A percentile compares a stretch with the other conserved stretches of the same genome.
Conservation (phyloP, 2,329 filamentous ascomycete genomes). For the Colletotrichum tabaci region DNA sequence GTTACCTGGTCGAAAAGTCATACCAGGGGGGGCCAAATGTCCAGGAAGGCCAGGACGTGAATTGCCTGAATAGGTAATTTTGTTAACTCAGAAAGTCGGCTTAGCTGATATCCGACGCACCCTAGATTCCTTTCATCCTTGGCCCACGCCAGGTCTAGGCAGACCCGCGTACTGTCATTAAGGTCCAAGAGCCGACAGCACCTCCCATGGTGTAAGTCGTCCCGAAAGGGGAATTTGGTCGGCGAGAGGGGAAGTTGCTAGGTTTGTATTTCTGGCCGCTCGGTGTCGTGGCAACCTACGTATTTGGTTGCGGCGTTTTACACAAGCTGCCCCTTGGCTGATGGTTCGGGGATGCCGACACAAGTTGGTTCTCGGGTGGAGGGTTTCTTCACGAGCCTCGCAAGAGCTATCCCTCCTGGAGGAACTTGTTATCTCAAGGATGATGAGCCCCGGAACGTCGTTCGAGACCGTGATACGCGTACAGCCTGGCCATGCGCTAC, state of each 20-base stretch:
- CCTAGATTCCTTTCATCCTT: too few species aligned
- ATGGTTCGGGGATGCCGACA: not conserved
- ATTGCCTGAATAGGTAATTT: too few species aligned
- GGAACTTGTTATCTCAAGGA: conserved; percentile 6
- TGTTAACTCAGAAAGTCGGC: too few species aligned
- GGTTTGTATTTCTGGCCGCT: not conserved
- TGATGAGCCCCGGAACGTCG: not conserved
- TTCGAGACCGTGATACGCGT: not conserved
- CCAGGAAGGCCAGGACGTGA: too few species aligned
- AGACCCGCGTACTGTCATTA: not conserved
- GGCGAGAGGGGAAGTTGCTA: not conserved
- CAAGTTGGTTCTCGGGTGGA: conserved; percentile 5
- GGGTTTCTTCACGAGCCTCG: not conserved
- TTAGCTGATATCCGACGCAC: too few species aligned
- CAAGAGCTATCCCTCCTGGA: conserved; percentile 8
- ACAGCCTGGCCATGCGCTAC: not conserved
- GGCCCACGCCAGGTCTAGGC: too few species aligned
- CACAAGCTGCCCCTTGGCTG: not conserved
- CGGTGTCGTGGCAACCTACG: not conserved
- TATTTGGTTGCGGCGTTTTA: not conserved
- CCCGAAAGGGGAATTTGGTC: not conserved
- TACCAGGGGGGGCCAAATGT: too few species aligned
- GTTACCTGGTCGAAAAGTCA: too few species aligned
- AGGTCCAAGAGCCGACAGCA: not conserved
- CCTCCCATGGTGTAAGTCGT: not conserved